A percentile compares a stretch with the other conserved stretches of the same genome.
Conservation (phyloP, 2,329 filamentous ascomycete species). For the Colletotrichum sp. region DNA sequence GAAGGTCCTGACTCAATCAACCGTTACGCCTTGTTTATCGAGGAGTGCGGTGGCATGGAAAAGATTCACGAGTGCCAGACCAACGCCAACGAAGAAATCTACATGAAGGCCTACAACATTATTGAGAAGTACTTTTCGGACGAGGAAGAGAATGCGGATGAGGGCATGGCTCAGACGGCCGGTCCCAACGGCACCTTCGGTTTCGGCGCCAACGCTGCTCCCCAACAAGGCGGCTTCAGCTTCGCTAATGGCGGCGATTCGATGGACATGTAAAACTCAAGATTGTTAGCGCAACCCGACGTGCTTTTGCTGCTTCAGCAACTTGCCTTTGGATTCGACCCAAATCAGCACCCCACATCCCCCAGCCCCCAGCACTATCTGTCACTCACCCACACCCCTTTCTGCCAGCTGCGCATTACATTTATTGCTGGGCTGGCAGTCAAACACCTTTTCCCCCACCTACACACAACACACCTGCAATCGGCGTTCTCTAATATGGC, state of each 20-base stretch:
- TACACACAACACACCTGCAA: constrained; percentile 19
- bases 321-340: neutral
- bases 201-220: constrained; percentile 69
- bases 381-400: constrained; percentile 5
- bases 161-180: constrained; percentile 73
- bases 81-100: constrained; percentile 99
- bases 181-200: constrained; percentile 77
- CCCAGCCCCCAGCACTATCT: constrained; percentile 4
- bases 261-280: constrained; percentile 65
- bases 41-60: constrained; percentile 99
- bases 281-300: neutral
- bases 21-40: constrained; percentile 96
- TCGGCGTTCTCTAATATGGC: constrained; percentile 37
- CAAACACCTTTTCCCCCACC: constrained; percentile 22
- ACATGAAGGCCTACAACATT: constrained; percentile 99
- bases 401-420: constrained; percentile 9
- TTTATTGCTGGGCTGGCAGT: constrained; percentile 9
- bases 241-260: constrained; percentile 77
- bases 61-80: constrained; percentile 99
- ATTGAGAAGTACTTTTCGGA: constrained; percentile 99
- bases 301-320: neutral
- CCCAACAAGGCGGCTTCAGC: constrained; percentile 84
- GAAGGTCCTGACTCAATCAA: constrained; percentile 83
- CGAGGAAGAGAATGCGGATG: constrained; percentile 92
- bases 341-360: neutral